Evolutionary conservation across 768 basidiomycete genomes (phyloP).

Genomic region (Myochromella boudieri): DNA sequence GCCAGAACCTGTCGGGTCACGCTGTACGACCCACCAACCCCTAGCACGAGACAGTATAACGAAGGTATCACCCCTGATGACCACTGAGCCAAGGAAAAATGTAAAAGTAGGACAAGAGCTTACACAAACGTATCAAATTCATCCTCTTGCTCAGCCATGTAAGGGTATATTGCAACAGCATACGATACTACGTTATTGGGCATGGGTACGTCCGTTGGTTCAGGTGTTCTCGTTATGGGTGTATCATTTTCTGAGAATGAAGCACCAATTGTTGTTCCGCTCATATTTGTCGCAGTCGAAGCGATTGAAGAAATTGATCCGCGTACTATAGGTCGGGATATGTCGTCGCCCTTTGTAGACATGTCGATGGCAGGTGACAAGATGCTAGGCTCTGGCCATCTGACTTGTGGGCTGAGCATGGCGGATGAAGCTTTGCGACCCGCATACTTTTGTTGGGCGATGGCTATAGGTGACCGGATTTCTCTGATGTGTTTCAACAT

Average conservation of each 20-base stretch:
- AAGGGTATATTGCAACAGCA: slow-evolving; percentile 97
- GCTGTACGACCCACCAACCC: slow-evolving; percentile 99
- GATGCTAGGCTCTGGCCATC: slow-evolving; percentile 69
- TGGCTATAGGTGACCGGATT: slow-evolving; percentile 94
- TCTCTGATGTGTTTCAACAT: slow-evolving; percentile 98
- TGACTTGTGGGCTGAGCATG: slow-evolving; percentile 62
- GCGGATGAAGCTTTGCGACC: slow-evolving; percentile 74
- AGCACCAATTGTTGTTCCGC: slow-evolving; percentile 28
- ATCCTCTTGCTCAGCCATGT: slow-evolving; percentile 97
- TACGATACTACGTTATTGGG: slow-evolving; percentile 40
- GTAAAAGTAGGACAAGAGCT: slow-evolving; percentile 28
- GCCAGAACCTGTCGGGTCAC: slow-evolving; percentile 85
- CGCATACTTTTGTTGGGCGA: slow-evolving; percentile 95
- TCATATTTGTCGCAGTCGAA: slow-evolving; percentile 29
- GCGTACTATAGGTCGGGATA: slow-evolving; percentile 35
- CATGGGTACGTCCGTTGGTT: slow-evolving; percentile 16
- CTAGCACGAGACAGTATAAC: slow-evolving; percentile 89
- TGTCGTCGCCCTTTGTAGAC: slow-evolving; percentile 38
- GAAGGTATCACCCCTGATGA: slow-evolving; percentile 82
- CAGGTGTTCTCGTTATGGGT: slow-evolving; percentile 18
- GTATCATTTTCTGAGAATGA: slow-evolving; percentile 25
- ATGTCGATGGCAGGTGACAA: slow-evolving; percentile 56
- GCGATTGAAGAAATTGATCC: slow-evolving; percentile 18
- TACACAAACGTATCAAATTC: slow-evolving; percentile 98
- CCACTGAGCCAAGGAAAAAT: background rate